Percentiles rank a stretch among this genome's conserved stretches.
phyloP scores from a whole-genome alignment of 2,329 filamentous ascomycete species.

The Fusarium sp. region DNA sequence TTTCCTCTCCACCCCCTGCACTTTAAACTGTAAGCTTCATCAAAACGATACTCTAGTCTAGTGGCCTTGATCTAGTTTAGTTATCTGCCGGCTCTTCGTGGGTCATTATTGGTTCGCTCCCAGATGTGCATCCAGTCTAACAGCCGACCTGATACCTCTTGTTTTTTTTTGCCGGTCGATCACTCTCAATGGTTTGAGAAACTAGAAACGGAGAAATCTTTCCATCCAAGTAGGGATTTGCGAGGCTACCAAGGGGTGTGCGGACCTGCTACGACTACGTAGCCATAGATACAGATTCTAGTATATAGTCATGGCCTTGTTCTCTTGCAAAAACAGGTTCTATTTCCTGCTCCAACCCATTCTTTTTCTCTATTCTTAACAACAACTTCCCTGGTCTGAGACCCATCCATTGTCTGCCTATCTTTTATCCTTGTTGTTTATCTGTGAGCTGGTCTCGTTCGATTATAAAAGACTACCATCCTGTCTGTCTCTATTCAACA shows the following conservation, averaged over 20 bases:
- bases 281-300: not conserved
- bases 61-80: not conserved
- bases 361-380: slow-evolving; percentile 24
- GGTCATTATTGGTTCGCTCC: slow-evolving; percentile 4
- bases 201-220: slow-evolving; percentile 9
- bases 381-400: slow-evolving; percentile 30
- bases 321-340: slow-evolving; percentile 18
- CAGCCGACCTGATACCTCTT: not conserved
- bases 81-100: slow-evolving; percentile 4
- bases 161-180: not conserved
- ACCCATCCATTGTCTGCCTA: slow-evolving; percentile 12
- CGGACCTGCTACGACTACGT: slow-evolving; percentile 1
- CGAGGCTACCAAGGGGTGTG: slow-evolving; percentile 15
- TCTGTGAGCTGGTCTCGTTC: slow-evolving; percentile 29
- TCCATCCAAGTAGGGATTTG: slow-evolving; percentile 23
- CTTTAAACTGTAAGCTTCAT: slow-evolving; percentile 7
- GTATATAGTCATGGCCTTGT: slow-evolving; percentile 13
- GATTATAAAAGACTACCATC: slow-evolving; percentile 17
- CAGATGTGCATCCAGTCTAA: not conserved
- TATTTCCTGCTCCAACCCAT: slow-evolving; percentile 3
- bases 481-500: not conserved
- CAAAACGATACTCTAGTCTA: slow-evolving; percentile 25
- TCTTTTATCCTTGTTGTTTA: slow-evolving; percentile 24
- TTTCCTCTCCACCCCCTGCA: slow-evolving; percentile 5
- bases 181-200: slow-evolving; percentile 8